Conservation (phyloP, 2,329 filamentous ascomycete species). For the Fusarium guadeloupense region DNA sequence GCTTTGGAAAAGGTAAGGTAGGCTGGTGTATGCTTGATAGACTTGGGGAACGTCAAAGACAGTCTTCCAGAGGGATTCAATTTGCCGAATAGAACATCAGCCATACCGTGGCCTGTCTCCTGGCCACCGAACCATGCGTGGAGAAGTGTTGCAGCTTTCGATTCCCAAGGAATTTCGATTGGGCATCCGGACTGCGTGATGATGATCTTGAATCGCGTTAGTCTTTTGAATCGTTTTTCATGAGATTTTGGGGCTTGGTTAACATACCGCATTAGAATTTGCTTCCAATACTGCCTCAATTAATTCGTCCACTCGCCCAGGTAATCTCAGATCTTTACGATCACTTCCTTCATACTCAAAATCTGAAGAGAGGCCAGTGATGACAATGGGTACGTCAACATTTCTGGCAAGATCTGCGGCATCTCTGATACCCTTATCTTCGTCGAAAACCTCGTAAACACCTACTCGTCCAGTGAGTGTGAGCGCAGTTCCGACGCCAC, state of each 20-base stretch:
- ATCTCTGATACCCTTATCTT: conserved; percentile 47
- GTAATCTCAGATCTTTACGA: conserved; percentile 74
- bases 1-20: conserved; percentile 74
- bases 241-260: accelerated
- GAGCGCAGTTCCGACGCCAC: conserved; percentile 35
- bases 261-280: conserved; percentile 67
- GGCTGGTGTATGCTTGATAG: conserved; percentile 72
- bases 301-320: conserved; percentile 65
- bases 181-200: conserved; percentile 59
- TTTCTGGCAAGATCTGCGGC: conserved; percentile 37
- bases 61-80: conserved; percentile 62
- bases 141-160: conserved; percentile 46
- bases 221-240: accelerated
- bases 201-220: conserved; percentile 11
- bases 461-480: conserved; percentile 34
- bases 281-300: conserved; percentile 63
- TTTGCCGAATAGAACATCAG: conserved; percentile 40
- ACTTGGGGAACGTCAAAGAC: conserved; percentile 70
- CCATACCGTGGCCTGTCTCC: conserved; percentile 39
- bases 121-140: conserved; percentile 45
- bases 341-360: conserved; percentile 65
- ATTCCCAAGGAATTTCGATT: conserved; percentile 49
- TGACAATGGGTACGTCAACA: conserved; percentile 64
- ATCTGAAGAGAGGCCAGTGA: conserved; percentile 64
- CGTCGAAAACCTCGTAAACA: conserved; percentile 29